Evolutionary conservation across 2,329 filamentous ascomycete genomes (phyloP), one percentile per base, ranked within the genome.

Genomic region (Diaporthe helianthi): DNA sequence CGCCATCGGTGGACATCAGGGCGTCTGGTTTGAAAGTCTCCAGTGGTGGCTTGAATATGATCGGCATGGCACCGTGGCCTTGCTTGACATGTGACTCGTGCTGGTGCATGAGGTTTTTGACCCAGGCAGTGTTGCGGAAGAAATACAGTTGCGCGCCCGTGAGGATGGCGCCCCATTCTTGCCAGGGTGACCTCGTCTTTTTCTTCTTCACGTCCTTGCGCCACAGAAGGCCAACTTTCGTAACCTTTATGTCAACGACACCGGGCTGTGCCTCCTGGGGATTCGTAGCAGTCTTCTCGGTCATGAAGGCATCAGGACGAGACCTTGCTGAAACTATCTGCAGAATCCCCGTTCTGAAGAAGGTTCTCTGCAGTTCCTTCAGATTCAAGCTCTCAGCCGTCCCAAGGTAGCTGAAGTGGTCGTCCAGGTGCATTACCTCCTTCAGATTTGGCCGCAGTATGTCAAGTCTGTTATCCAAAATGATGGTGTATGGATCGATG

Each of bases 131-230:
- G 77, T 98, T 98, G 69, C 93, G 91, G 83, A 98, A 99, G 79
- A 99, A 93, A 79, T 98, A 99, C 9, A 99, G 87, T 76, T 98
- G 95, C 7, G 96, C 97, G n/a, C 95, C 93, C 0, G 96, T 99
- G 36, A 99, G 86, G 69, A 99, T 92, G 29, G 94, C 96, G 65
- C 96, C 96, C 96, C 96, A 99, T 85, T 99, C 96, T 77, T 98
- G 95, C 96, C 96, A 99, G 1, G 96, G 95, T 13, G 95, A 98
- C 52, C 95, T 88, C 0, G 94, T 92, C 80, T 97, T 97, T 81
- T 96, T 95, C 81, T 95, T 97, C 82, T 97, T 98, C 1, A 87
- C 83, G 73, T 97, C 94, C 78, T 99, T 99, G 53, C 96, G 90
- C 96, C 96, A 99, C 38, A 99, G 79, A 1, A 97, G 83, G 4